These are phyloP conservation scores for Boletus edulis DNA, from an alignment of 768 basidiomycete species.

Conservation along the genomic window DNA sequence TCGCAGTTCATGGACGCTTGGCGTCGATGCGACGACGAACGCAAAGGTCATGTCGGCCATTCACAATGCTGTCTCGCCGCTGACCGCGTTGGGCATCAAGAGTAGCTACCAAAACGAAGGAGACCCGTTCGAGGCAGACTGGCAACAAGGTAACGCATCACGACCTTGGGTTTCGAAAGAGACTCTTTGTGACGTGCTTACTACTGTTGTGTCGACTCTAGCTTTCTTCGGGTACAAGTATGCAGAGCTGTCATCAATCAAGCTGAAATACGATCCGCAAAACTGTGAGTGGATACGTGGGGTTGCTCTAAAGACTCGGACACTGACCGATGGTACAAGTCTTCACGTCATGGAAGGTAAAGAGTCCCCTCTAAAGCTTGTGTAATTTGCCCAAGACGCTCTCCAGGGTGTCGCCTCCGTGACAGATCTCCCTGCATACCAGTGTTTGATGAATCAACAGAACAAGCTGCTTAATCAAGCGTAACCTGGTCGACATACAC, in stretches of 20 bases:
- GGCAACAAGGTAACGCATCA: constrained; percentile 14
- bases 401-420: constrained; percentile 3
- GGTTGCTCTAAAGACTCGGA: not conserved
- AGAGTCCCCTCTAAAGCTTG: too few species aligned
- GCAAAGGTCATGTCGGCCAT: constrained; percentile 4
- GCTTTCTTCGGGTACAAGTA: constrained; percentile 24
- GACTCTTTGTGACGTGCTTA: not conserved
- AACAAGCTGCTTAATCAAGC: constrained; percentile 1
- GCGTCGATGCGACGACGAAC: not conserved
- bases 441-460: constrained; percentile 1
- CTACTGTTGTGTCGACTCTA: not conserved
- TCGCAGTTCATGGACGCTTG: constrained; percentile 16
- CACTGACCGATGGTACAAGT: constrained; percentile 1
- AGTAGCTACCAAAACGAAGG: constrained; percentile 26
- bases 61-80: constrained; percentile 5
- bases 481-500: not conserved
- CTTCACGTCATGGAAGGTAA: constrained; percentile 21
- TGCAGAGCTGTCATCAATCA: constrained; percentile 12
- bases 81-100: constrained; percentile 15
- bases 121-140: constrained; percentile 14
- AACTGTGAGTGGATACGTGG: constrained; percentile 12
- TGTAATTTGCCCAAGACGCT: not conserved
- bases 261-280: constrained; percentile 19
- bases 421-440: not conserved
- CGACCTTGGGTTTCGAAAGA: not conserved